Base-by-base conservation (phyloP, 108 stramenopile species). In the Schizochytrium sp. region DNA sequence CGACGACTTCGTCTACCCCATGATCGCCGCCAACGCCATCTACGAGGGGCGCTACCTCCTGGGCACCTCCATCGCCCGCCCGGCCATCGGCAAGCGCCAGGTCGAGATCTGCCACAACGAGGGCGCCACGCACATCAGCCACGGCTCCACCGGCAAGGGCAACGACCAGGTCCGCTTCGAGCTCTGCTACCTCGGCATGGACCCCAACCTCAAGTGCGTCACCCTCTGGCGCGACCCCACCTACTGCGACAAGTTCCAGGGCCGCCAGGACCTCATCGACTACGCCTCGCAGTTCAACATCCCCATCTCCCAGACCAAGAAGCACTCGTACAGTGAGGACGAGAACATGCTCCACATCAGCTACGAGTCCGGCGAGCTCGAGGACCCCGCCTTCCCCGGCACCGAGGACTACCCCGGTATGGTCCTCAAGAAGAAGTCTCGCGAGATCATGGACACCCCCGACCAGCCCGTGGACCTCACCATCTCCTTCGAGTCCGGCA, bases 151-250 rank as follows among this genome's bases (percentile, higher is more conserved):
- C 72, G 99, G 99, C 72, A 99, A 99, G 96, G 99, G 99, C 44
- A 99, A 99, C 89, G 99, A 99, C 91, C 99, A 99, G 93, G 99
- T 99, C 6, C 97, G 99, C 45, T 99, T 99, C 90, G 99, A 99
- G 94, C 97, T 99, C 97, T 98, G 98, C 92, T 95, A 96, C n/a
- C 98, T 97, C 93, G 98, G 97, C 5, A 88, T 99, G 71, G 96
- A 95, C 89, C 97, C 99, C 21, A 96, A 91, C 72, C 96, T 99
- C 92, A 91, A 95, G 60, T 96, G 96, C 89, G 96, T 99, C 87
- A 97, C 98, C n/a, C 98, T 98, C 4, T 99, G 99, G 99, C 92
- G 98, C 19, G 97, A 98, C 92, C 95, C 98, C 43, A 96, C 51
- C 55, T 92, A 92, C 91, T 60, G 90, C 23, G 92, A 93, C 90